Conservation (phyloP, 257 asterid genomes). For the Solanum rostratum region DNA sequence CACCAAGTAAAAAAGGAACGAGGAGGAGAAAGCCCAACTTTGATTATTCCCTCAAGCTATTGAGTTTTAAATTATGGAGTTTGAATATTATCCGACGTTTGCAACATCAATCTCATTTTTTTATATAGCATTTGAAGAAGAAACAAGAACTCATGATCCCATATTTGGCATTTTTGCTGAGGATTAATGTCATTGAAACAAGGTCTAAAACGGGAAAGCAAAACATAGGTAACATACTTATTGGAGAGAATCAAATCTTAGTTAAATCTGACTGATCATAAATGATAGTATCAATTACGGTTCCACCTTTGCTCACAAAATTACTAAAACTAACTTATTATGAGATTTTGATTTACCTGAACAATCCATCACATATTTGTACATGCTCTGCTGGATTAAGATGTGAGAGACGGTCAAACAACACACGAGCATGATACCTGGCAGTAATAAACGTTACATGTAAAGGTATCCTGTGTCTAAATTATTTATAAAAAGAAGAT, state of each 20-base stretch:
- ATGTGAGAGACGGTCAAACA: slow-evolving; percentile 74
- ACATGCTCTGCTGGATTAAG: slow-evolving; percentile 86
- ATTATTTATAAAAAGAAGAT: background rate
- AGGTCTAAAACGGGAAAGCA: background rate
- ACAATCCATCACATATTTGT: slow-evolving; percentile 59
- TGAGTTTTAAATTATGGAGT: background rate
- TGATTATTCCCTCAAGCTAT: background rate
- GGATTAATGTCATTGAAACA: background rate
- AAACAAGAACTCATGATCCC: background rate
- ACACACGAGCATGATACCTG: slow-evolving; percentile 85
- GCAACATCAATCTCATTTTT: background rate
- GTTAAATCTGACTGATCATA: background rate
- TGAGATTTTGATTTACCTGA: slow-evolving; percentile 41
- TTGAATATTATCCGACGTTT: background rate
- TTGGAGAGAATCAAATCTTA: background rate
- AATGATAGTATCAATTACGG: background rate
- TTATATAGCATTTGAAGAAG: background rate
- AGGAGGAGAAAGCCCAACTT: background rate
- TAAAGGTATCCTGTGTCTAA: background rate
- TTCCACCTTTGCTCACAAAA: background rate
- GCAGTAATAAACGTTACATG: background rate
- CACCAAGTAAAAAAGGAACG: background rate
- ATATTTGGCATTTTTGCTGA: background rate
- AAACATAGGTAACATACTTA: background rate
- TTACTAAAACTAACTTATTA: background rate